Conservation (phyloP, 1,284 basidiomycete species). For the Apiotrichum siamense region DNA sequence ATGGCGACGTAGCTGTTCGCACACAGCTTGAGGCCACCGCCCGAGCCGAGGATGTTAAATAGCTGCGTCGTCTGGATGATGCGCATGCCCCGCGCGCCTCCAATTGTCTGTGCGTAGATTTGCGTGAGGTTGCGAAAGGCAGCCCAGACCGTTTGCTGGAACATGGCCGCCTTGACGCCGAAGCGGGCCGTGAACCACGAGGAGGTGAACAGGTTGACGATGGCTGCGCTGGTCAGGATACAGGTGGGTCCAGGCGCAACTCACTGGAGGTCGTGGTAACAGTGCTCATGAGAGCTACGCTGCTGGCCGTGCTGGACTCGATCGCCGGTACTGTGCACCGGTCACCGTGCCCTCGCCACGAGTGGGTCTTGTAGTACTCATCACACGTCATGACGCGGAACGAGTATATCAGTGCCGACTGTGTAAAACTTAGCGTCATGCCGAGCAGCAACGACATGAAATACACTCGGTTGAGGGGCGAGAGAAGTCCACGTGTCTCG, state of each 20-base stretch:
- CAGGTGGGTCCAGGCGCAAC: slow-evolving; percentile 3
- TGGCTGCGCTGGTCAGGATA: slow-evolving; percentile 13
- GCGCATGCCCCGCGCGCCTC: slow-evolving; percentile 27
- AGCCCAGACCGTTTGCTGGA: slow-evolving; percentile 43
- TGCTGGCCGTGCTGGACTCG: slow-evolving; percentile 28
- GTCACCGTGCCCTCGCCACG: slow-evolving; percentile 25
- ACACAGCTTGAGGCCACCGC: slow-evolving; percentile 39
- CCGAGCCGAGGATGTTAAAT: slow-evolving; percentile 42
- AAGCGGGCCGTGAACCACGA: slow-evolving; percentile 33
- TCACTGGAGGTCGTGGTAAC: slow-evolving; percentile 29
- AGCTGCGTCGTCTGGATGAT: slow-evolving; percentile 41
- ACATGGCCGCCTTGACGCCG: slow-evolving; percentile 40
- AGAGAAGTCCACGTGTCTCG: slow-evolving; percentile 4
- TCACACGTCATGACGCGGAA: slow-evolving; percentile 42
- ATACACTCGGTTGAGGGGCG: slow-evolving; percentile 30
- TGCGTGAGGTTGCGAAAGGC: slow-evolving; percentile 39
- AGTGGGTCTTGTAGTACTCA: slow-evolving; percentile 33
- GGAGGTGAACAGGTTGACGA: slow-evolving; percentile 43
- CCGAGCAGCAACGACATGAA: slow-evolving; percentile 34
- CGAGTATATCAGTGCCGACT: slow-evolving; percentile 43
- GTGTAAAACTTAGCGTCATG: slow-evolving; percentile 39
- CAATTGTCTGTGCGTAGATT: slow-evolving; percentile 31
- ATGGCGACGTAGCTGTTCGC: slow-evolving; percentile 34
- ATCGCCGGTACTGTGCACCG: slow-evolving; percentile 30
- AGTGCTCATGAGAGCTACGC: slow-evolving; percentile 34